Percentiles rank a stretch among this genome's conserved stretches.
phyloP scores from a whole-genome alignment of 2,329 filamentous ascomycete species.

The Arachnopeziza araneosa region DNA sequence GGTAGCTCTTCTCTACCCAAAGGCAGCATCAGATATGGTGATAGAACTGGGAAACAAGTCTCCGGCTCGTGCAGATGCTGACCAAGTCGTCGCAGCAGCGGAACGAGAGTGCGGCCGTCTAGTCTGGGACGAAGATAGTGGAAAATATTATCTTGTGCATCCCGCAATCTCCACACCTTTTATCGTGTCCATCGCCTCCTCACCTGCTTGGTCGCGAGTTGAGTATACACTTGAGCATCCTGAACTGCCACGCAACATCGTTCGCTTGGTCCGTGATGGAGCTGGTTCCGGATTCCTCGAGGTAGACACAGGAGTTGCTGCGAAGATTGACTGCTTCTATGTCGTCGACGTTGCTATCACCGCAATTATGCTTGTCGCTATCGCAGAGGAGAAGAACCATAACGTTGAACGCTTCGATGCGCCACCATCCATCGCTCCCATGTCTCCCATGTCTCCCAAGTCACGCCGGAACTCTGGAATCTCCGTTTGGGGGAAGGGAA shows the following conservation, averaged over 20 bases:
- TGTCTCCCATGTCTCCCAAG: slow-evolving; percentile 18
- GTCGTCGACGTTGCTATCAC: slow-evolving; percentile 57
- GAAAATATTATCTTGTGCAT: slow-evolving; percentile 57
- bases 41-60: slow-evolving; percentile 39
- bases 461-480: slow-evolving; percentile 16
- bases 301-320: slow-evolving; percentile 52
- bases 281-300: slow-evolving; percentile 55
- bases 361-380: slow-evolving; percentile 54
- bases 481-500: slow-evolving; percentile 18
- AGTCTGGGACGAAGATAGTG: slow-evolving; percentile 62
- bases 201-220: slow-evolving; percentile 52
- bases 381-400: slow-evolving; percentile 46
- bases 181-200: slow-evolving; percentile 52
- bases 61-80: slow-evolving; percentile 45
- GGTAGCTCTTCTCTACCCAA: slow-evolving; percentile 64
- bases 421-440: slow-evolving; percentile 38
- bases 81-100: slow-evolving; percentile 55
- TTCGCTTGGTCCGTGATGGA: slow-evolving; percentile 54
- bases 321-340: slow-evolving; percentile 55
- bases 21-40: slow-evolving; percentile 57
- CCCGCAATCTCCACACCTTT: slow-evolving; percentile 59
- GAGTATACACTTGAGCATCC: slow-evolving; percentile 63
- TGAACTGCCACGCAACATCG: slow-evolving; percentile 55
- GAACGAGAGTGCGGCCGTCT: slow-evolving; percentile 65
- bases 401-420: slow-evolving; percentile 52